Evolutionary conservation across 768 basidiomycete species (phyloP), one percentile per base, ranked within the genome.

Genomic region (Phylloporus sp.): DNA sequence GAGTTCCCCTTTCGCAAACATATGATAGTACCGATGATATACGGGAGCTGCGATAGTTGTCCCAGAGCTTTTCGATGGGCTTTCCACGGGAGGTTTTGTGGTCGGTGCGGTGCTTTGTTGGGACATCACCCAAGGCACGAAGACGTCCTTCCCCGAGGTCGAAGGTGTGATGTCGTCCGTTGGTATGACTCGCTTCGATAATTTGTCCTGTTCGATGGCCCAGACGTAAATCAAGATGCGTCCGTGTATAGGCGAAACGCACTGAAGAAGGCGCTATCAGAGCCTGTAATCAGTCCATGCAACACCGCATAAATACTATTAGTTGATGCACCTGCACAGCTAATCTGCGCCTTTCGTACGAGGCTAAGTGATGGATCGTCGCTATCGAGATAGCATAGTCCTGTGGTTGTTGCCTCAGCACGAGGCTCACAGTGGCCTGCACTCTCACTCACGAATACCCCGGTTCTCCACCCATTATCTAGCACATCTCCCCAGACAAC

Each of bases 331-430:
- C 92, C 76, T 90, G 73, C 8, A 97, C 78, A 3, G 91, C 85
- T 15, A 72, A 62, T 52, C 72, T 75, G 17, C 96, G 77, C 27
- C 96, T 78, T 45, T 77, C 75, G 9, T 76, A 74, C 0, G 92
- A 95, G 4, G 92, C 82, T 6, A 99, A 75, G 66, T 99, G 96
- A 59, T 99, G 96, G 37, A 98, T 90, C 3, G 95, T 98, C 22
- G 96, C 96, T 52, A 99, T 94, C 5, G 94, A 96, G 39, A 99
- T 93, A 3, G 88, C 88, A 58, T 91, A 96, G 71, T 97, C 92
- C 94, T 97, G 55, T 17, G n/a, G 33, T 32, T 23, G 42, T 47
- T 20, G 29, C 21, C 38, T 51, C 45, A 46, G 47, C 13, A 14
- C 13, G 24, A 26, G 29, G 22, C 9, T 52, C 21, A 13, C 1